Evolutionary conservation across 768 basidiomycete species (phyloP).

Genomic region (Rhizopogon vulgaris): DNA sequence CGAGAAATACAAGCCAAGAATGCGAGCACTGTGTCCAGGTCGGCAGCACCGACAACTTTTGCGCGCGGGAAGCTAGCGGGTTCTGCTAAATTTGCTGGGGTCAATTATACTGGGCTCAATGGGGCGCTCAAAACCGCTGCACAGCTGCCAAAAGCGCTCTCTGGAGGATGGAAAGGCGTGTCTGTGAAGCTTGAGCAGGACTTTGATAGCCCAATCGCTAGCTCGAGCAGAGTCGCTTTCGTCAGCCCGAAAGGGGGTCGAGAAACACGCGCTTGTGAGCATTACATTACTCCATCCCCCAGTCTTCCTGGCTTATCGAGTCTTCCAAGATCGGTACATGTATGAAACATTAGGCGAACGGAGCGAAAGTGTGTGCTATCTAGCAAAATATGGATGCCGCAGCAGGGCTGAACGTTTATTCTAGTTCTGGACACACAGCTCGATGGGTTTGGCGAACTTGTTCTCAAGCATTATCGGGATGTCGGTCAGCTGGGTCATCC

Average conservation of each 20-base stretch:
- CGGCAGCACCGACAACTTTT: not conserved
- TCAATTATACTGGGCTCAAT: not conserved
- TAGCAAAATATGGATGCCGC: not conserved
- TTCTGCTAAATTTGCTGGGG: slow-evolving; percentile 10
- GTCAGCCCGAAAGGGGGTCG: slow-evolving; percentile 24
- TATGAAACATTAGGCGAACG: slow-evolving; percentile 85
- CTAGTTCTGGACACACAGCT: slow-evolving; percentile 82
- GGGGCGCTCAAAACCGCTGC: not conserved
- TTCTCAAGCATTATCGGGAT: slow-evolving; percentile 58
- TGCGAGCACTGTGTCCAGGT: slow-evolving; percentile 16
- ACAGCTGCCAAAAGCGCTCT: not conserved
- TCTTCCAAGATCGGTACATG: slow-evolving; percentile 76
- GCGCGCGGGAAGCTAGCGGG: not conserved
- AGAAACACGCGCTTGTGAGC: slow-evolving; percentile 48
- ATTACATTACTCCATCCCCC: not conserved
- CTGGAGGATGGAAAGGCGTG: not conserved
- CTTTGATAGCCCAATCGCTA: slow-evolving; percentile 10
- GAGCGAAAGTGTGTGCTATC: slow-evolving; percentile 56
- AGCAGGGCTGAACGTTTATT: not conserved
- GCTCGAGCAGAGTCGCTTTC: slow-evolving; percentile 25
- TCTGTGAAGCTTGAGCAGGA: not conserved
- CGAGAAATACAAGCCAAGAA: slow-evolving; percentile 27
- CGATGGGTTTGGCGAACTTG: slow-evolving; percentile 74
- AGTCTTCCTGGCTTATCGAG: not conserved
- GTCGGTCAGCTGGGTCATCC: slow-evolving; percentile 79